phyloP scores from a whole-genome alignment of 2,329 filamentous ascomycete species.

The Aspergillus neotritici region DNA sequence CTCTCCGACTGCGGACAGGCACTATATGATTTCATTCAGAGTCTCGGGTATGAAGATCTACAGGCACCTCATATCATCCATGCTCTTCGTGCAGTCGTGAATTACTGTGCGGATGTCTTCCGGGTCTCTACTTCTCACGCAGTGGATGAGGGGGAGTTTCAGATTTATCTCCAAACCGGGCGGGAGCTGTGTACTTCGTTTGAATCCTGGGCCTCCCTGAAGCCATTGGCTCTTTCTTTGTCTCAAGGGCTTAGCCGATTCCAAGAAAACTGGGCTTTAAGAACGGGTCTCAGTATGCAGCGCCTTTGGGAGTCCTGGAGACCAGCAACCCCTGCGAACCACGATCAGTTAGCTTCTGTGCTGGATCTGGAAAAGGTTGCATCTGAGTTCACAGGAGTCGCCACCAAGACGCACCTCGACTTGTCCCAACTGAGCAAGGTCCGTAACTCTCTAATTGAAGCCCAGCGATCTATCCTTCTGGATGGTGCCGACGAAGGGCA shows the following conservation, averaged over 20 bases:
- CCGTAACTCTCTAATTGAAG: conserved; percentile 34
- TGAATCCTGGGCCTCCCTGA: conserved; percentile 20
- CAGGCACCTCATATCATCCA: conserved; percentile 20
- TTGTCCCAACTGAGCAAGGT: conserved; percentile 33
- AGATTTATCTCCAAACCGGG: conserved; percentile 48
- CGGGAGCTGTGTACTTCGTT: conserved; percentile 30
- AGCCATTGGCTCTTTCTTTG: conserved; percentile 23
- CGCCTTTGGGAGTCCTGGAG: conserved; percentile 67
- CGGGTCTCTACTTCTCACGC: conserved; percentile 34
- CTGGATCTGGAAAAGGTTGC: conserved; percentile 33
- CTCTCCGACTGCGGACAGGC: conserved; percentile 34
- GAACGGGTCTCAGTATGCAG: conserved; percentile 75
- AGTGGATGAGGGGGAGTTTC: conserved; percentile 51
- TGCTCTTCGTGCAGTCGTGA: conserved; percentile 29
- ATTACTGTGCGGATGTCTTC: conserved; percentile 48
- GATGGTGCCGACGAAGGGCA: conserved; percentile 32
- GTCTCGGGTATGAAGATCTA: conserved; percentile 22
- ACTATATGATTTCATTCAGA: conserved; percentile 32
- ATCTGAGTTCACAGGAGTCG: conserved; percentile 33
- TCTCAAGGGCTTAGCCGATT: conserved; percentile 50
- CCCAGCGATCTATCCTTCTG: conserved; percentile 33
- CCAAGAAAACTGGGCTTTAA: conserved; percentile 63
- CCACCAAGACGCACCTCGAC: conserved; percentile 32
- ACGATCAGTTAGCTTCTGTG: conserved; percentile 29
- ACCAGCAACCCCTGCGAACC: conserved; percentile 48